Percentiles rank a stretch among this genome's conserved stretches.
Evolutionary conservation across 2,329 filamentous ascomycete genomes (phyloP).

Genomic region (Fusarium sp.): DNA sequence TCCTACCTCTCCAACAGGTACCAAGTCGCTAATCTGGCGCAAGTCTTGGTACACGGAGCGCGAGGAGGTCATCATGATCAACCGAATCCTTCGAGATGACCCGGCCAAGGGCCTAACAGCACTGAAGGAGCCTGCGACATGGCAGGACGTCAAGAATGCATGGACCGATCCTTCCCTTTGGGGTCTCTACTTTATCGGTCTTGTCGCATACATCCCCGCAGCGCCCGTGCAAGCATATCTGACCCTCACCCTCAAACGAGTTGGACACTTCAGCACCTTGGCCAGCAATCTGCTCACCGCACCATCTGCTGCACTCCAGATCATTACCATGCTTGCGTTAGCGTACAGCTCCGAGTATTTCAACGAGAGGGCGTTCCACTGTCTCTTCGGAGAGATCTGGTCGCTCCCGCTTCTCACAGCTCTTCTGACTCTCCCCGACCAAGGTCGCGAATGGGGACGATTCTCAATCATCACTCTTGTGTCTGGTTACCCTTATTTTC

Average conservation of each 20-base stretch:
- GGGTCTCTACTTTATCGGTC: conserved; percentile 64
- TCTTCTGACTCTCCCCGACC: conserved; percentile 62
- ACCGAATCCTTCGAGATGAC: conserved; percentile 67
- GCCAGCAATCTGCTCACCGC: conserved; percentile 74
- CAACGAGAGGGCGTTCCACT: conserved; percentile 67
- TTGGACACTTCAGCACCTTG: conserved; percentile 69
- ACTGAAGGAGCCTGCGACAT: conserved; percentile 59
- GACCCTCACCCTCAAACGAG: conserved; percentile 67
- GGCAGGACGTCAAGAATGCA: conserved; percentile 59
- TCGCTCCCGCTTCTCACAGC: conserved; percentile 65
- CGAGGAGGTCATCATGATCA: conserved; percentile 79
- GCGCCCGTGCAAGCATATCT: conserved; percentile 64
- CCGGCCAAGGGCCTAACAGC: conserved; percentile 65
- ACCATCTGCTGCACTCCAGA: conserved; percentile 68
- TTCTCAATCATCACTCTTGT: conserved; percentile 66
- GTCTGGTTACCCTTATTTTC: conserved; percentile 69
- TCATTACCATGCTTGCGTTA: conserved; percentile 67
- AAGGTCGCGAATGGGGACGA: conserved; percentile 64
- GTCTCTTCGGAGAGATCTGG: conserved; percentile 66
- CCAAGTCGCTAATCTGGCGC: conserved; percentile 70
- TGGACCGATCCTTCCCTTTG: conserved; percentile 63
- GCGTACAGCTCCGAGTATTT: conserved; percentile 68
- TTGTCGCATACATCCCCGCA: conserved; percentile 64
- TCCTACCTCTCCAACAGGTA: conserved; percentile 74
- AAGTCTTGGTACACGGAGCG: conserved; percentile 75